phyloP scores from a whole-genome alignment of 495 filamentous ascomycete species.

The Xylaria longipes region DNA sequence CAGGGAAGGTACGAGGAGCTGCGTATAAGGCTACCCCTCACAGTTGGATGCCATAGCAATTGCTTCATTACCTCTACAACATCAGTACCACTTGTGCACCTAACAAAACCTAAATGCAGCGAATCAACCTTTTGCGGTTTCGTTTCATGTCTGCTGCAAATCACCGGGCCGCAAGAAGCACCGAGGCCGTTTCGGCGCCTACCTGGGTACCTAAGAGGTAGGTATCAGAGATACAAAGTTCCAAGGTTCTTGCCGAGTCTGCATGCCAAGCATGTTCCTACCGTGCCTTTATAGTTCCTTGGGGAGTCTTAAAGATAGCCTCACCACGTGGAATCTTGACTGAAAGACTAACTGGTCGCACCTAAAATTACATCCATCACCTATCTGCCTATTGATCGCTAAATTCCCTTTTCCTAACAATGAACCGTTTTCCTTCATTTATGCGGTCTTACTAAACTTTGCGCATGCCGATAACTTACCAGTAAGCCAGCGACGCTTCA shows the following conservation, averaged over 20 bases:
- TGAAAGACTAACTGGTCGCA: constrained; percentile 11
- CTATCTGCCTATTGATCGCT: background rate
- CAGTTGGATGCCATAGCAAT: background rate
- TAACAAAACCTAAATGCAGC: background rate
- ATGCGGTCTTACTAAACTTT: constrained; percentile 20
- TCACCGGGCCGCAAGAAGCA: constrained; percentile 6
- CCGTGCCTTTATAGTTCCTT: constrained; percentile 1
- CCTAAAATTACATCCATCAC: constrained; percentile 18
- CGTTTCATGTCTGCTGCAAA: constrained; percentile 2
- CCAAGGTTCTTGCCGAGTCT: background rate
- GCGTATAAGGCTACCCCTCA: background rate
- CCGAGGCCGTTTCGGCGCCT: background rate
- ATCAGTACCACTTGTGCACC: background rate
- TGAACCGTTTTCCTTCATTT: constrained; percentile 9
- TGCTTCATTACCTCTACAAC: background rate
- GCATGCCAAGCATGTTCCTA: background rate
- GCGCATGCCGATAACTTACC: constrained; percentile 7
- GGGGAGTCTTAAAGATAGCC: background rate
- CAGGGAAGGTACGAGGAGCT: background rate
- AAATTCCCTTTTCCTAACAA: constrained; percentile 3
- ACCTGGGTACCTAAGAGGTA: no score
- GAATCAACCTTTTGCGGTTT: background rate
- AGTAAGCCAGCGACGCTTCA: background rate
- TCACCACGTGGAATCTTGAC: background rate
- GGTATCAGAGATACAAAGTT: background rate